These are phyloP conservation scores for Arthrobotrys megalospora DNA, from an alignment of 2,329 filamentous ascomycete genomes.

Conservation along the genomic window DNA sequence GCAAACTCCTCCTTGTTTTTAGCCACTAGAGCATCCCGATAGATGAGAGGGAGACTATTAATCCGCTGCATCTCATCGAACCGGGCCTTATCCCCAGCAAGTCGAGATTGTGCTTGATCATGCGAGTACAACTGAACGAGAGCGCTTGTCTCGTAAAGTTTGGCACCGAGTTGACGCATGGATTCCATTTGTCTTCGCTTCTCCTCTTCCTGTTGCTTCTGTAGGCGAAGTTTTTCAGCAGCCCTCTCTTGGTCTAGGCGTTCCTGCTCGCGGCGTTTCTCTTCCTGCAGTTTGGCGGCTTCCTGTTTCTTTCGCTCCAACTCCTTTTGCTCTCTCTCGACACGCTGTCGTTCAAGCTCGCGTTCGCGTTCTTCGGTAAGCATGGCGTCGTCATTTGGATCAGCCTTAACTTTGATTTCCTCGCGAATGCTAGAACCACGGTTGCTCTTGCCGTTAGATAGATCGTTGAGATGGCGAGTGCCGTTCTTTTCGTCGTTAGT, in stretches of 20 bases:
- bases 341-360: constrained; percentile 47
- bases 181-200: constrained; percentile 22
- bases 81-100: constrained; percentile 12
- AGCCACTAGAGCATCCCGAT: constrained; percentile 30
- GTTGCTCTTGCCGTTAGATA: constrained; percentile 55
- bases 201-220: constrained; percentile 45
- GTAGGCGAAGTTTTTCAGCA: constrained; percentile 29
- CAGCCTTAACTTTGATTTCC: constrained; percentile 43
- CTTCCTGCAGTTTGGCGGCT: constrained; percentile 31
- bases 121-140: background rate
- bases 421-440: constrained; percentile 51
- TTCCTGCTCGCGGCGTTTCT: constrained; percentile 50
- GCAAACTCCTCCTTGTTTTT: constrained; percentile 47
- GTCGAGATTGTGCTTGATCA: constrained; percentile 21
- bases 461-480: constrained; percentile 47
- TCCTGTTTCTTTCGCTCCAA: constrained; percentile 51
- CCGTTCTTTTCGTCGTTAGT: constrained; percentile 39
- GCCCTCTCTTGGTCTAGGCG: constrained; percentile 39
- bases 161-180: constrained; percentile 33
- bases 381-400: constrained; percentile 49
- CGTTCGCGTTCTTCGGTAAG: constrained; percentile 49
- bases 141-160: constrained; percentile 8
- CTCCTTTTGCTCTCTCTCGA: constrained; percentile 51
- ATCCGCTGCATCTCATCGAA: constrained; percentile 52
- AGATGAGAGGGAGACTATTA: constrained; percentile 41